Evolutionary conservation across 768 basidiomycete species (phyloP).

Genomic region (Rhizopogon vesiculosus): DNA sequence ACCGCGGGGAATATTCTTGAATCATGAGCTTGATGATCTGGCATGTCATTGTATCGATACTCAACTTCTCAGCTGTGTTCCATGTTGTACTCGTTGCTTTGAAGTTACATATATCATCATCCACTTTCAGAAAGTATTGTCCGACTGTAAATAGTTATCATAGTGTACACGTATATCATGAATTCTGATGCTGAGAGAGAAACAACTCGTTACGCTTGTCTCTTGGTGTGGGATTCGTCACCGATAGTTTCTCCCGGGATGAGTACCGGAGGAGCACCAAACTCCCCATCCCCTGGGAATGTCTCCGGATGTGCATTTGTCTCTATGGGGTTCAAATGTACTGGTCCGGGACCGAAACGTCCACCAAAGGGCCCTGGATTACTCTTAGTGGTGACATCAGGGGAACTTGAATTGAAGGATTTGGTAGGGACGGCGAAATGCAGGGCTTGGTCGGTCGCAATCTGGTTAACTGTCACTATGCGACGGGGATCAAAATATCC

Average conservation of each 20-base stretch:
- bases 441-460: constrained; percentile 21
- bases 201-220: background rate
- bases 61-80: background rate
- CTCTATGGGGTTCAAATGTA: constrained; percentile 16
- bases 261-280: constrained; percentile 23
- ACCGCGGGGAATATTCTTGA: background rate
- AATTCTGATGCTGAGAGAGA: background rate
- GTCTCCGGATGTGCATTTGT: constrained; percentile 15
- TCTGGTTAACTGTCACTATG: constrained; percentile 27
- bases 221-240: constrained; percentile 2
- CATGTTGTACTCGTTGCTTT: background rate
- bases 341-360: constrained; percentile 12
- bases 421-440: constrained; percentile 19
- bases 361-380: constrained; percentile 10
- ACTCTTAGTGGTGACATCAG: constrained; percentile 10
- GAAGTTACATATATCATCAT: background rate
- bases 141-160: background rate
- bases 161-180: background rate
- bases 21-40: background rate
- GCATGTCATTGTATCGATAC: background rate
- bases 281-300: constrained; percentile 22
- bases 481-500: constrained; percentile 33
- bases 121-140: background rate
- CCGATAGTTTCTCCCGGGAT: constrained; percentile 23
- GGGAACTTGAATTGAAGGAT: constrained; percentile 7